These are phyloP conservation scores for Cornus suecica DNA, from an alignment of 148 eudicot species.

Conservation along the genomic window DNA sequence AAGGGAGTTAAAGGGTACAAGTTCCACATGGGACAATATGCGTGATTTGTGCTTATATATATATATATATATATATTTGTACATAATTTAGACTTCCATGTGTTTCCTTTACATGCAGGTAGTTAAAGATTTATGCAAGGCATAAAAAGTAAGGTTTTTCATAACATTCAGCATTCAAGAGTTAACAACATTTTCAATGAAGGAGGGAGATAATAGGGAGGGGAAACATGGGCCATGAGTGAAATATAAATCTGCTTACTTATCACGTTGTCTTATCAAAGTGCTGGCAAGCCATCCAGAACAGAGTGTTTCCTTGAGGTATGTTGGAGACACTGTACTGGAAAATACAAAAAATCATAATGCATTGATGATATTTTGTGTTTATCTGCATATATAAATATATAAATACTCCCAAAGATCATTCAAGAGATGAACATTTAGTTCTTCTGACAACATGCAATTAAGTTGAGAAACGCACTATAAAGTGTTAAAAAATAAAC, in stretches of 20 bases:
- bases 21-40: not conserved
- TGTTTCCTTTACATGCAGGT: not conserved
- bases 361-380: no score
- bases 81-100: not conserved
- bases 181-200: not conserved
- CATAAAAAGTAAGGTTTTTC: not conserved
- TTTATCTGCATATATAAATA: no score
- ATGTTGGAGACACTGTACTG: slow-evolving; percentile 93
- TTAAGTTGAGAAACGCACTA: no score
- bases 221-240: no score
- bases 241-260: slow-evolving; percentile 36
- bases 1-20: no score
- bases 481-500: no score
- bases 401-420: no score
- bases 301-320: slow-evolving; percentile 74
- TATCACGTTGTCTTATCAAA: slow-evolving; percentile 59
- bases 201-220: not conserved
- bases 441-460: no score
- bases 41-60: not conserved
- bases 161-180: not conserved
- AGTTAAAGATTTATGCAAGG: slow-evolving; percentile 5
- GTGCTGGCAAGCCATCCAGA: slow-evolving; percentile 87
- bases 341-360: slow-evolving; percentile 26
- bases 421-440: no score
- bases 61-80: not conserved